Percentiles rank a stretch among this genome's conserved stretches.
These are phyloP conservation scores for Aspergillus carbonarius DNA, from an alignment of 2,329 filamentous ascomycete genomes.

Conservation along the genomic window DNA sequence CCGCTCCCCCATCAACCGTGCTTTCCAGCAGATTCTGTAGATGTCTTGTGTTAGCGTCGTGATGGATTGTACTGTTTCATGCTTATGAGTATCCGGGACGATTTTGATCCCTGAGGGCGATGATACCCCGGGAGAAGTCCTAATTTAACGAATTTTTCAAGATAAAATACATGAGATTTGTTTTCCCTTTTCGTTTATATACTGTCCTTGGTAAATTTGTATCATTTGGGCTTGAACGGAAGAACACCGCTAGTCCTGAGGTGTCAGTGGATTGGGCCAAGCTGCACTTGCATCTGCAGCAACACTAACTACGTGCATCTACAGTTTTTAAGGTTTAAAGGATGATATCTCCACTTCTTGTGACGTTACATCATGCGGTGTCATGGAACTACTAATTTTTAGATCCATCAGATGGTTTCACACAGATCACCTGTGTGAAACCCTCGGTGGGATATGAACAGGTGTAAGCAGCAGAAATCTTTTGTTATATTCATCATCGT, in stretches of 20 bases:
- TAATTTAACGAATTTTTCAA: conserved; percentile 23
- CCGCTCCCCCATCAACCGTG: conserved; percentile 93
- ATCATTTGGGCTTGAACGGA: background rate
- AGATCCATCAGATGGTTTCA: background rate
- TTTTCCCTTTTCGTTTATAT: background rate
- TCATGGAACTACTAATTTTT: background rate
- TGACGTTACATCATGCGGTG: background rate
- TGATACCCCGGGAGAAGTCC: conserved; percentile 12
- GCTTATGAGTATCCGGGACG: conserved; percentile 28
- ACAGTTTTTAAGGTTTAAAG: background rate
- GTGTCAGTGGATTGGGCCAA: background rate
- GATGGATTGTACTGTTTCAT: conserved; percentile 25
- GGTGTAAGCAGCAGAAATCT: background rate
- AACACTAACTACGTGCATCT: background rate
- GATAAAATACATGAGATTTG: conserved; percentile 8
- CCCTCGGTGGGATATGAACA: background rate
- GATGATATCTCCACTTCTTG: conserved; percentile 6
- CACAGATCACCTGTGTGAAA: background rate
- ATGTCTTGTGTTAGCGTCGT: conserved; percentile 20
- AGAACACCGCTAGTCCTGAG: background rate
- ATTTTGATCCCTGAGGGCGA: conserved; percentile 15
- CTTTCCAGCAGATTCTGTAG: conserved; percentile 96
- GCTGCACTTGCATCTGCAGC: background rate
- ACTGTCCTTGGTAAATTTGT: conserved; percentile 18
- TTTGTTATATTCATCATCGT: conserved; percentile 19